Conservation (phyloP, 495 filamentous ascomycete species). For the Penicillium longicatenatum region DNA sequence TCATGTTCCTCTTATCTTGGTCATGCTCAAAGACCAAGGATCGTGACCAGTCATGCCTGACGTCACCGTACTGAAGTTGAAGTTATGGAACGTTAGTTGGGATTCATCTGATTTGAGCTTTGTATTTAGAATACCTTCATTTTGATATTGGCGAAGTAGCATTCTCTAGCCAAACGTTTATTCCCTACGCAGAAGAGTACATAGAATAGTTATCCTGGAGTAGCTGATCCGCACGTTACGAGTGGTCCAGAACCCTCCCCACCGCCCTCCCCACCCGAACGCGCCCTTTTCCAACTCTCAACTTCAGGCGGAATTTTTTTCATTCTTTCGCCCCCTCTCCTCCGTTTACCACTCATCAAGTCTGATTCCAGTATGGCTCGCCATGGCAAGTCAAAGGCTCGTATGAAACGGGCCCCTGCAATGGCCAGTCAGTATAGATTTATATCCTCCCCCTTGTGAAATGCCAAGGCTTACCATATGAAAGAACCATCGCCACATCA, state of each 20-base stretch:
- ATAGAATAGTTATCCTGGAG: no score
- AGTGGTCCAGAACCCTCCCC: background rate
- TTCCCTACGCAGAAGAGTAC: no score
- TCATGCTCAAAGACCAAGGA: no score
- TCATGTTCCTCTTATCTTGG: no score
- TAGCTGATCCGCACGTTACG: no score
- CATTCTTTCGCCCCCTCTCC: background rate
- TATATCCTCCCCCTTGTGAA: background rate
- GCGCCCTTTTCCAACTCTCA: background rate
- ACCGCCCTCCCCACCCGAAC: conserved; percentile 15
- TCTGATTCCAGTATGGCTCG: conserved; percentile 25
- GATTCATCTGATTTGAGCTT: no score
- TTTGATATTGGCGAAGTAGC: no score
- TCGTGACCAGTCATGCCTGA: no score
- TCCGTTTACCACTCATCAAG: background rate
- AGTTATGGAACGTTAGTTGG: no score
- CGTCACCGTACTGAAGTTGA: no score
- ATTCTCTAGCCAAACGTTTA: no score
- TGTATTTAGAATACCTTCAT: no score
- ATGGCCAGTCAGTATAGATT: conserved; percentile 13
- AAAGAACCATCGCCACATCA: conserved; percentile 21
- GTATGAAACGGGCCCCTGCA: conserved; percentile 18
- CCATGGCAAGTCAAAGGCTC: conserved; percentile 32
- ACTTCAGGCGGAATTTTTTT: background rate
- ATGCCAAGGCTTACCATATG: conserved; percentile 1